Evolutionary conservation across 805 yeast genomes (phyloP), one percentile per base, ranked within the genome.

Genomic region (Zygosaccharomyces bisporus): DNA sequence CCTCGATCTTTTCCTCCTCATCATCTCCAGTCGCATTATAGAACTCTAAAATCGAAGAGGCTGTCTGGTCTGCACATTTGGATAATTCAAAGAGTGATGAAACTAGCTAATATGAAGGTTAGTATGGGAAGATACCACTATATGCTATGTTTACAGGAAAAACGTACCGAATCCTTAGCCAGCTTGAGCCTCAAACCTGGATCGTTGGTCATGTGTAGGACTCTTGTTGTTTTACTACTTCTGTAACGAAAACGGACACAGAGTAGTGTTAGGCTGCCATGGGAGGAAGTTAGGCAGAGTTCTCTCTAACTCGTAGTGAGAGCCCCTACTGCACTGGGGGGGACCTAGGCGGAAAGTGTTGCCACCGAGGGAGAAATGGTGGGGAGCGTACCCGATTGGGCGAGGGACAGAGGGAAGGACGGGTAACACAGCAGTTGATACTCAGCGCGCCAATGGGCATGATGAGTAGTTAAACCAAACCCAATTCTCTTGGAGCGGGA

Each of bases 21-120:
- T 71, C 70, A 19, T 73, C 77, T 41, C 75, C 75, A 8, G 64
- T 66, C 24, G 76, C 70, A 58, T 83, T 80, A 73, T 82, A 81
- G 68, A 85, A 85, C 58, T 81, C 81, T 47, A 86, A 78, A 25
- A 90, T 79, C 18, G 95, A 91, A 24, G 80, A 67, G 21, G 95
- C 87, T 42, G 91, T 87, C 45, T 84, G 90, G 51, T 77, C 79
- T 29, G 96, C 91, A n/a, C 95, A 88, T 59, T 81, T 86, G 34
- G 93, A 80, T 44, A 89, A 76, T 61, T 85, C 90, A 57, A 82
- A 84, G 49, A 89, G 75, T 1, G 95, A 79, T 32, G 93, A 77
- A 46, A 89, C 89, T 29, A 84, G 76, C 81, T 79, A 36, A 35
- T 18, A 10, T 7, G 12, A 23, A 16, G 25, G 54, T 45, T 47